Evolutionary conservation across 1,284 basidiomycete genomes (phyloP), one percentile per base, ranked within the genome.

Genomic region (Papiliotrema nemorosa): DNA sequence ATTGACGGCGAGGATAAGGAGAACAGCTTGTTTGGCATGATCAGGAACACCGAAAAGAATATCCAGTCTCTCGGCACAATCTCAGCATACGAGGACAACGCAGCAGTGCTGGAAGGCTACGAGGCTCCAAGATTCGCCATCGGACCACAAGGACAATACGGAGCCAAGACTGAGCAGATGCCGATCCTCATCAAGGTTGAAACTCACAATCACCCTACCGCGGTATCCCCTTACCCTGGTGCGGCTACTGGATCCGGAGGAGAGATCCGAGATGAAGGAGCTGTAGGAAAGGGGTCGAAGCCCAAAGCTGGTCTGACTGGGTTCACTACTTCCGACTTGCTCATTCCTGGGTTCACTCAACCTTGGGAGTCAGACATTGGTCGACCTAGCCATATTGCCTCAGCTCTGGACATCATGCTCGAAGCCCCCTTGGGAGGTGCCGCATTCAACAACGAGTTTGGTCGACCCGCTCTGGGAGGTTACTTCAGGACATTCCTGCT

Each of bases 401-500:
- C 86, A 31, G 86, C 93, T 1, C 77, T 96, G 41, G 90, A 97
- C 72, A 97, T 98, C 78, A 98, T 99, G 93, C 79, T 90, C 50
- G 91, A 97, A 63, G 94, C 88, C 3, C 94, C 94, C 0, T 82
- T 98, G 34, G 94, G 94, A 22, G 90, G 90, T 6, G 88, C 87
- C 49, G 90, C 90, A 1, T 99, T 97, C 79, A 97, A 98, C 78
- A 97, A 99, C 76, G 96, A 99, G 74, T 98, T 97, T 66, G 94
- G 94, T 10, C 82, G 94, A 37, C 94, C 96, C 0, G 92, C 81
- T 47, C 81, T 88, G 59, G 78, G 83, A 3, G 88, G 89, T 0
- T 75, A 64, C 76, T 94, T 91, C 79, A 83, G 91, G 45, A 92
- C 92, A 0, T 94, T 92, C 75, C 81, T 84, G 18, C 86, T 93